Conservation (phyloP, 441 rosid species). For the Populus hybrid region DNA sequence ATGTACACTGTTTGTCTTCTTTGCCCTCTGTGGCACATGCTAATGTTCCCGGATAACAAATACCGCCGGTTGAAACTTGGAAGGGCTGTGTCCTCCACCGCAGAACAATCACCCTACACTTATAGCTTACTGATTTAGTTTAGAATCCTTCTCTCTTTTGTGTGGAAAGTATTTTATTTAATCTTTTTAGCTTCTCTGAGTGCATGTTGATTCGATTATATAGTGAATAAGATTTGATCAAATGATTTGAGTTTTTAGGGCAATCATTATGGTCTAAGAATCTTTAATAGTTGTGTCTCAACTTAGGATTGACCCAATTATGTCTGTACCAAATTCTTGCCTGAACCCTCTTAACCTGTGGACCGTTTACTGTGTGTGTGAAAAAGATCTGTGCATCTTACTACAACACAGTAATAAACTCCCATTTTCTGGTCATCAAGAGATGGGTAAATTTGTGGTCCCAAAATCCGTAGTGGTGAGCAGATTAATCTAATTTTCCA, state of each 20-base stretch:
- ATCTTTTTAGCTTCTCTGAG: background rate
- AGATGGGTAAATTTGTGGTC: background rate
- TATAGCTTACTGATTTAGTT: background rate
- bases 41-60: slow-evolving; percentile 12
- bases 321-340: slow-evolving; percentile 19
- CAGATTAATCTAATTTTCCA: too few species aligned
- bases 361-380: background rate
- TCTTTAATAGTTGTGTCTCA: slow-evolving; percentile 30
- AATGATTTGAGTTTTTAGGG: slow-evolving; percentile 29
- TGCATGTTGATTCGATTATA: background rate
- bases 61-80: slow-evolving; percentile 2
- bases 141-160: background rate
- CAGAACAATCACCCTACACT: background rate
- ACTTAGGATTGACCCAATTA: slow-evolving; percentile 37
- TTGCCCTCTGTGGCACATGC: background rate
- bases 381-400: slow-evolving; percentile 4
- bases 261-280: slow-evolving; percentile 38
- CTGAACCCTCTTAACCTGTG: slow-evolving; percentile 1
- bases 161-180: too few species aligned
- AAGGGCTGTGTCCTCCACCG: background rate
- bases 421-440: background rate
- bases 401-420: slow-evolving; percentile 3
- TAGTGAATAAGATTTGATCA: slow-evolving; percentile 17
- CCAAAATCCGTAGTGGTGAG: background rate
- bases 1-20: background rate